Percentiles rank a stretch among this genome's conserved stretches.
Evolutionary conservation across 495 filamentous ascomycete species (phyloP).

Genomic region (Darksidea phi): DNA sequence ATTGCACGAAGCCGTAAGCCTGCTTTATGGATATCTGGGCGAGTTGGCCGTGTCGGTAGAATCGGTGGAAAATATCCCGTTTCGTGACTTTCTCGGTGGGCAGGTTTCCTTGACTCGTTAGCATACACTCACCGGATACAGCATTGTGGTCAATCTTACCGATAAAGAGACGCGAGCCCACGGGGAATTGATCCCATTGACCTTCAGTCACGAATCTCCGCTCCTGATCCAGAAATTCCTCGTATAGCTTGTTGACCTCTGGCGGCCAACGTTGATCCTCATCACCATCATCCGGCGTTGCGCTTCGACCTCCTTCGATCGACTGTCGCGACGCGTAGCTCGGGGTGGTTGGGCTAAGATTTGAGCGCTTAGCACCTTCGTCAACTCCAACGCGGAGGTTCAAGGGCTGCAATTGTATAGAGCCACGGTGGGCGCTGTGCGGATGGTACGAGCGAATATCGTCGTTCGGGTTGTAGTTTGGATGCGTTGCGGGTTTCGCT

Average conservation of each 20-base stretch:
- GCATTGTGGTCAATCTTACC: slow-evolving; percentile 60
- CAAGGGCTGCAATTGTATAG: slow-evolving; percentile 47
- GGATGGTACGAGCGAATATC: slow-evolving; percentile 59
- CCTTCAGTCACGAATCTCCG: slow-evolving; percentile 79
- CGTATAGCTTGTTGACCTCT: slow-evolving; percentile 71
- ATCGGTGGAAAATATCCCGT: slow-evolving; percentile 85
- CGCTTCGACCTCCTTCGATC: slow-evolving; percentile 29
- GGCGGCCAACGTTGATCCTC: slow-evolving; percentile 54
- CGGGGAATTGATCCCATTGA: slow-evolving; percentile 89
- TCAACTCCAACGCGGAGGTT: slow-evolving; percentile 51
- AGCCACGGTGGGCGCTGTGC: slow-evolving; percentile 50
- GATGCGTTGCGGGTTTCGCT: slow-evolving; percentile 58
- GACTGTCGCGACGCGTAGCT: slow-evolving; percentile 31
- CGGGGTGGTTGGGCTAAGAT: slow-evolving; percentile 40
- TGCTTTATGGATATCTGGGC: slow-evolving; percentile 97
- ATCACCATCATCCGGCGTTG: slow-evolving; percentile 18
- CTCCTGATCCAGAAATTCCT: slow-evolving; percentile 78
- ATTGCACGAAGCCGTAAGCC: slow-evolving; percentile 96
- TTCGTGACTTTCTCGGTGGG: slow-evolving; percentile 92
- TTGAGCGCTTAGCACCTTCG: slow-evolving; percentile 48
- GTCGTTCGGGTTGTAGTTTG: slow-evolving; percentile 56
- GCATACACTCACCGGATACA: background rate
- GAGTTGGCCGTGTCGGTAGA: slow-evolving; percentile 79
- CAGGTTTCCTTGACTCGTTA: slow-evolving; percentile 69
- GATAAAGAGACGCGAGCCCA: slow-evolving; percentile 83